These are phyloP conservation scores for Bisporella sp. DNA, from an alignment of 2,329 filamentous ascomycete species.

Conservation along the genomic window DNA sequence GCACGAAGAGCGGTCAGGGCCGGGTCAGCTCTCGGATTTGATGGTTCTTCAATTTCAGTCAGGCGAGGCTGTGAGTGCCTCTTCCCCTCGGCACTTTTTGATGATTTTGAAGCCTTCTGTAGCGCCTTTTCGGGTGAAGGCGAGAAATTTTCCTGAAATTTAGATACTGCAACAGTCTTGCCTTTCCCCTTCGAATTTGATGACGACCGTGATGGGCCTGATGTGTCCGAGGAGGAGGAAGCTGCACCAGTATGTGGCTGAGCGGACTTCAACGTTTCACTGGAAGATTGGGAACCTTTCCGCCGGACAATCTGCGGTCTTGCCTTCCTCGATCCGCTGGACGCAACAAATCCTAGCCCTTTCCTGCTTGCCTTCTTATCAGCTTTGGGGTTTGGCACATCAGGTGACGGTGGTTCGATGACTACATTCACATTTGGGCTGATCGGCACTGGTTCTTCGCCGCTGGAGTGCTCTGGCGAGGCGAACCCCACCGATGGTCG, in stretches of 20 bases:
- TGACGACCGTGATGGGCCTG: not conserved
- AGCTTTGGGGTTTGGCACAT: slow-evolving; percentile 5
- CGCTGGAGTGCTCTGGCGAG: slow-evolving; percentile 43
- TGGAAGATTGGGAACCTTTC: slow-evolving; percentile 36
- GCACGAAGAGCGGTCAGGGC: slow-evolving; percentile 1
- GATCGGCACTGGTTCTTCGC: slow-evolving; percentile 29
- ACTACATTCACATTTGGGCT: slow-evolving; percentile 30
- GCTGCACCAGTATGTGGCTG: not conserved
- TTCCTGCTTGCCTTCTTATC: slow-evolving; percentile 30
- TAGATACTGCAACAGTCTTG: slow-evolving; percentile 5
- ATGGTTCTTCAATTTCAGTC: too few relatives aligned
- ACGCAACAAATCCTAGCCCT: slow-evolving; percentile 32
- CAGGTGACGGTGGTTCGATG: slow-evolving; percentile 18
- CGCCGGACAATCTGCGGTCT: slow-evolving; percentile 39
- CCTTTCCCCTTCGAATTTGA: not conserved
- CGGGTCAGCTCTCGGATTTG: too few relatives aligned
- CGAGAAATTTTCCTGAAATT: slow-evolving; percentile 19
- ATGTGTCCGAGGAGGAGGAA: not conserved
- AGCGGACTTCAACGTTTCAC: slow-evolving; percentile 8
- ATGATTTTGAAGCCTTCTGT: too few relatives aligned
- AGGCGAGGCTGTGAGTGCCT: too few relatives aligned
- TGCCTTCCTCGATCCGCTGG: slow-evolving; percentile 35
- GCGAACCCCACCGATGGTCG: slow-evolving; percentile 56
- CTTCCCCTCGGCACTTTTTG: too few relatives aligned
- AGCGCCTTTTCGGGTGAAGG: slow-evolving; percentile 1